These are phyloP conservation scores for Sporodiniella umbellata DNA, from an alignment of 371 early-diverging fungal species.

Conservation along the genomic window DNA sequence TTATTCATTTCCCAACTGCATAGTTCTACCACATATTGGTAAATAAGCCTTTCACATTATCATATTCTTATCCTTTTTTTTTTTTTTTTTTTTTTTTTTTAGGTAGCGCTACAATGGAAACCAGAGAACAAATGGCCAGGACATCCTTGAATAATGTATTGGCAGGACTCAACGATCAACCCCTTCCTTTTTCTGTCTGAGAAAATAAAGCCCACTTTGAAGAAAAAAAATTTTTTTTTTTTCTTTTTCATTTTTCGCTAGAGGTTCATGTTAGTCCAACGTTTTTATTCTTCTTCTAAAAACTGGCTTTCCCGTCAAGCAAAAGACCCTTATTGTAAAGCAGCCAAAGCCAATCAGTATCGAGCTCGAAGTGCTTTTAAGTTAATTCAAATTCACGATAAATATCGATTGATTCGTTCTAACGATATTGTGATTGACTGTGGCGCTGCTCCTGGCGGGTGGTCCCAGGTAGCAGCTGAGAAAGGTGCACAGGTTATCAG, in stretches of 20 bases:
- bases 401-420: conserved; percentile 60
- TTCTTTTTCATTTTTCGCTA: not conserved
- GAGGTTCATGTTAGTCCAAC: not conserved
- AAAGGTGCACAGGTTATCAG: conserved; percentile 52
- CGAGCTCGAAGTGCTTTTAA: conserved; percentile 91
- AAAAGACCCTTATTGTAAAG: conserved; percentile 69
- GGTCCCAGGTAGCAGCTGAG: conserved; percentile 82
- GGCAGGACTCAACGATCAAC: conserved; percentile 18
- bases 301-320: conserved; percentile 68
- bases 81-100: not conserved
- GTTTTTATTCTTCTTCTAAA: conserved; percentile 51
- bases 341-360: conserved; percentile 66
- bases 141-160: conserved; percentile 36
- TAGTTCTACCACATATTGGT: conserved; percentile 70
- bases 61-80: not conserved
- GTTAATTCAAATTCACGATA: conserved; percentile 75
- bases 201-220: not conserved
- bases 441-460: conserved; percentile 92
- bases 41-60: not conserved
- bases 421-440: conserved; percentile 72
- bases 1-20: conserved; percentile 56
- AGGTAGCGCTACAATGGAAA: conserved; percentile 80
- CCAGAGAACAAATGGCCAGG: conserved; percentile 77
- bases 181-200: conserved; percentile 22
- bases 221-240: not conserved